phyloP scores from a whole-genome alignment of 805 yeast genomes.

The Groenewaldozyma salmanticensis region DNA sequence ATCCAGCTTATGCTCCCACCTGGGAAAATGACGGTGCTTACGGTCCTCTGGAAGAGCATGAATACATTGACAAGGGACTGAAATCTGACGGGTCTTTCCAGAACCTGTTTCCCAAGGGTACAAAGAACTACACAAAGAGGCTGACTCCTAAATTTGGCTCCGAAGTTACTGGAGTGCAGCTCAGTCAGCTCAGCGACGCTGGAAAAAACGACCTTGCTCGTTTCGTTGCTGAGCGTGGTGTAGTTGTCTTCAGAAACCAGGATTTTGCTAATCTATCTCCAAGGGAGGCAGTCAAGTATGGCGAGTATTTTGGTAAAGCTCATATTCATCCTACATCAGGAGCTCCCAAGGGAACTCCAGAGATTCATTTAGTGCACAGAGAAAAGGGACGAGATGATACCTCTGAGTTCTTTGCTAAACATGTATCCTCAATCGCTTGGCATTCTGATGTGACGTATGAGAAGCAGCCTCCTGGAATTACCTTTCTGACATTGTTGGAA shows the following conservation, averaged over 20 bases:
- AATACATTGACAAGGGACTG: constrained; percentile 53
- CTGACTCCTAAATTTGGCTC: constrained; percentile 57
- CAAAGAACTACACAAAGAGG: constrained; percentile 18
- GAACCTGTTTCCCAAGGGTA: constrained; percentile 36
- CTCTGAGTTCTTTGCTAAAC: constrained; percentile 17
- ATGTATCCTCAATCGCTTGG: constrained; percentile 36
- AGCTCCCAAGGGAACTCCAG: constrained; percentile 49
- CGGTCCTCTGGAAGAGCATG: constrained; percentile 45
- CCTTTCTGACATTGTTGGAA: constrained; percentile 55
- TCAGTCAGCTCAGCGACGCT: constrained; percentile 32
- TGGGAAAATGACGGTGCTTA: constrained; percentile 54
- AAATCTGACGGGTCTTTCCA: constrained; percentile 51
- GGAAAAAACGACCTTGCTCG: constrained; percentile 41
- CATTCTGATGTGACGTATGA: constrained; percentile 72
- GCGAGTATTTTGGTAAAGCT: constrained; percentile 56
- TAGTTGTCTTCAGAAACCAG: constrained; percentile 43
- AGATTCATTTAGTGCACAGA: constrained; percentile 53
- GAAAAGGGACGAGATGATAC: constrained; percentile 26
- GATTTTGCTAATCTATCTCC: constrained; percentile 33
- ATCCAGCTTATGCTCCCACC: constrained; percentile 56
- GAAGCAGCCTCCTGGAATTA: constrained; percentile 61
- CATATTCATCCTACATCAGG: constrained; percentile 72
- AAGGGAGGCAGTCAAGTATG: constrained; percentile 36
- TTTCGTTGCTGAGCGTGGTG: constrained; percentile 39
- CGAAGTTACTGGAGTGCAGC: constrained; percentile 39